A percentile compares a stretch with the other conserved stretches of the same genome.
phyloP scores from a whole-genome alignment of 495 filamentous ascomycete species.

The Penicillium angulare region DNA sequence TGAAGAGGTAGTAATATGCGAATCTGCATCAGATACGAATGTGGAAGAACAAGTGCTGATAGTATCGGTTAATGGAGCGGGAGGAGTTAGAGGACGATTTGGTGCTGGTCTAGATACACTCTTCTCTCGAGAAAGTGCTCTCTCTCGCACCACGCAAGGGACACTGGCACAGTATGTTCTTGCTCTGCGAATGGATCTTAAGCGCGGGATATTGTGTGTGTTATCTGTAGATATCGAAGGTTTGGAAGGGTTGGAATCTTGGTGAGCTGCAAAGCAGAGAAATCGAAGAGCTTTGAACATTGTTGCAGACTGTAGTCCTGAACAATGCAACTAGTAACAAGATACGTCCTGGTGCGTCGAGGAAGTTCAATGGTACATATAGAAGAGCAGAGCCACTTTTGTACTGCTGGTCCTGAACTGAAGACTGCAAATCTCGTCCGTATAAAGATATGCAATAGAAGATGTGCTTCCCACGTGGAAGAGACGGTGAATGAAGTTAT shows the following conservation, averaged over 20 bases:
- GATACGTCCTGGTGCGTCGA: background rate
- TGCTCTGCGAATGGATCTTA: background rate
- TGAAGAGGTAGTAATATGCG: slow-evolving; percentile 13
- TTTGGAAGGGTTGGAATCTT: background rate
- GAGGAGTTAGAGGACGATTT: background rate
- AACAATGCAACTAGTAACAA: background rate
- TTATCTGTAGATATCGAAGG: background rate
- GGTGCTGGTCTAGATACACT: background rate
- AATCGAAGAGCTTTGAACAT: background rate
- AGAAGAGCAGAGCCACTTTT: background rate
- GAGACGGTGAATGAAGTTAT: background rate
- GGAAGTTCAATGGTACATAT: background rate
- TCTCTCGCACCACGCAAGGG: background rate
- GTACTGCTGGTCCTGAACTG: background rate
- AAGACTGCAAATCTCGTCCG: background rate
- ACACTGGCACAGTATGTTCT: background rate
- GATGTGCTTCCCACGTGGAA: background rate
- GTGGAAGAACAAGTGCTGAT: slow-evolving; percentile 13
- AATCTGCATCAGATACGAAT: slow-evolving; percentile 14
- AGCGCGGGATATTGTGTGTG: background rate
- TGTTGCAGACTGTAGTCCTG: background rate
- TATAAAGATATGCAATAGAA: background rate
- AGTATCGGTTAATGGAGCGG: background rate
- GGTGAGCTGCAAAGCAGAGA: slow-evolving; percentile 4
- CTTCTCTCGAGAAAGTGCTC: background rate